Evolutionary conservation across 2,329 filamentous ascomycete species (phyloP), one percentile per base, ranked within the genome.

Genomic region (Xylaria hypoxylon): DNA sequence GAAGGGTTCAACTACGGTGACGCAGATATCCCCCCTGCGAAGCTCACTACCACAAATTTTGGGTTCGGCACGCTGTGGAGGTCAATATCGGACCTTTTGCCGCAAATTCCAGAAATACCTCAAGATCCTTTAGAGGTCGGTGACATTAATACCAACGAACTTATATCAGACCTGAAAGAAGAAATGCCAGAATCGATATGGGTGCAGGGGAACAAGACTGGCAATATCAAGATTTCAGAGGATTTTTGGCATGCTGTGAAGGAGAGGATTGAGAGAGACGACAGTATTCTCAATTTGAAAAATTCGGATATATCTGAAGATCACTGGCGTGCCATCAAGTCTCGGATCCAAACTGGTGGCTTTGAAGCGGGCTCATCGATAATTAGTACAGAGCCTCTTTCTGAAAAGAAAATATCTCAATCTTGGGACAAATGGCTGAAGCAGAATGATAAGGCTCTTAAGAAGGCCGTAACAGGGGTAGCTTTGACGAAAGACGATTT

Each of bases 231-330:
- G 24, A 85, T 92, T 17, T 79, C 85, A 0, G 81, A 86, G 26
- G 84, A 88, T 2, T 91, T 93, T 66, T 93, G 88, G 86, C 81
- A 87, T 62, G 90, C 89, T 0, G 76, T 93, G 8, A 81, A 83
- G 26, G 84, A 85, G 59, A 81, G 85, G 63, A 84, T 91, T 53
- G 79, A 79, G 22, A 76, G 79, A 1, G 85, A 87, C 48, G 79
- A 79, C 1, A 77, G 79, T 33, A 80, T 88, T 44, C 74, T 87
- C 42, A 83, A 79, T 2, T 71, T 87, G 2, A 79, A 85, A 40
- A 79, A 80, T 33, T 74, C 80, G 15, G 71, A 80, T 19, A 78
- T 83, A 3, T 82, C 82, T 0, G 80, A 86, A 10, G 69, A 79
- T 31, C 81, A 85, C 45, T 86, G 83, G 84, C 74, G 77, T 19